phyloP scores from a whole-genome alignment of 345 rosid genomes.

The Ceriops zippeliana region DNA sequence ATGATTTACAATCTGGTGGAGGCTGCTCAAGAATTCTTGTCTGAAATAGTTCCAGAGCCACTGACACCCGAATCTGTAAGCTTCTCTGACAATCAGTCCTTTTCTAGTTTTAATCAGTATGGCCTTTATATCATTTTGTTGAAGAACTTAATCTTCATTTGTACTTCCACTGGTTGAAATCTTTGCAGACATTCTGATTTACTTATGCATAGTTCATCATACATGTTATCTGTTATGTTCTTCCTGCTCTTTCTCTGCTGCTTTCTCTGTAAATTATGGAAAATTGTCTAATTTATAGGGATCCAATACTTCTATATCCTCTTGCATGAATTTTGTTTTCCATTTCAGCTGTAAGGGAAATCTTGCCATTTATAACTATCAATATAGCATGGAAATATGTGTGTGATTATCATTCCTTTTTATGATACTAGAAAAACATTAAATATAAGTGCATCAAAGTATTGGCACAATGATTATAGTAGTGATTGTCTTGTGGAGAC shows the following conservation, averaged over 20 bases:
- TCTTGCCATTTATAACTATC: too few species aligned
- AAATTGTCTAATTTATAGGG: not conserved
- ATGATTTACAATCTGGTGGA: constrained; percentile 96
- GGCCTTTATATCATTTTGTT: constrained; percentile 4
- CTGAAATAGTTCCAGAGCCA: constrained; percentile 60
- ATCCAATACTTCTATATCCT: too few species aligned
- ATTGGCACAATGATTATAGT: too few species aligned
- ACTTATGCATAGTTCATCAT: not conserved
- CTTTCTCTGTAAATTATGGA: not conserved
- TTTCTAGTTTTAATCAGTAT: constrained; percentile 6
- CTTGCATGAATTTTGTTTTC: too few species aligned
- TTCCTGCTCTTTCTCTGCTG: not conserved
- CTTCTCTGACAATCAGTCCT: constrained; percentile 12
- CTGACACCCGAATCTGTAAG: constrained; percentile 57
- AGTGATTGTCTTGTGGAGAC: too few species aligned
- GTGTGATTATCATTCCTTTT: too few species aligned
- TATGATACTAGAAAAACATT: too few species aligned
- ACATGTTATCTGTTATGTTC: not conserved
- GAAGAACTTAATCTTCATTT: not conserved
- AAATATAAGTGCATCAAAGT: too few species aligned
- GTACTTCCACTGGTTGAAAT: not conserved
- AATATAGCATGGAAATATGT: too few species aligned
- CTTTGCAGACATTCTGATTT: too few species aligned
- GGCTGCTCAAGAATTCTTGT: constrained; percentile 95
- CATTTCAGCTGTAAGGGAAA: too few species aligned